phyloP scores from a whole-genome alignment of 2,329 filamentous ascomycete genomes.

The Seiridium cupressi region DNA sequence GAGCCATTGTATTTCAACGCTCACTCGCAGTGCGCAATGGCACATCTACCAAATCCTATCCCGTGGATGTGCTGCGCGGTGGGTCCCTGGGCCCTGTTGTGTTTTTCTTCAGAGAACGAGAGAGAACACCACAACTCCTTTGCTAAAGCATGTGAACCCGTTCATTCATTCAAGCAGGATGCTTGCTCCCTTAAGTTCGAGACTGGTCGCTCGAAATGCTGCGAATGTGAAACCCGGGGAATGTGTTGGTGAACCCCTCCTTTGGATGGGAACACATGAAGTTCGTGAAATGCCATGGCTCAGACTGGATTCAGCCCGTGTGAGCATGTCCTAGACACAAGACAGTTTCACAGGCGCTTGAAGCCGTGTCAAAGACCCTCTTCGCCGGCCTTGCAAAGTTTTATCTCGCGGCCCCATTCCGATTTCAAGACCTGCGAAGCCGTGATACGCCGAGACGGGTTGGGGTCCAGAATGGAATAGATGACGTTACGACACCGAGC shows the following conservation, averaged over 20 bases:
- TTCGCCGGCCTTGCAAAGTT: slow-evolving; percentile 92
- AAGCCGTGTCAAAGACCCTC: slow-evolving; percentile 70
- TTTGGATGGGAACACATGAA: slow-evolving; percentile 6
- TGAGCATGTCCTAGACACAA: not conserved
- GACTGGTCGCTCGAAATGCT: not conserved
- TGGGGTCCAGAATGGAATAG: slow-evolving; percentile 96
- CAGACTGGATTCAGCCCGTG: not conserved
- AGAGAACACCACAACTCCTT: slow-evolving; percentile 13
- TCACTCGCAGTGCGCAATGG: slow-evolving; percentile 22
- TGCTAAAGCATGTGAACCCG: slow-evolving; percentile 12
- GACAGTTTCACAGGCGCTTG: not conserved
- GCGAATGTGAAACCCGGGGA: not conserved
- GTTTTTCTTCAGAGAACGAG: not conserved
- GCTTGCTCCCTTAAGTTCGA: not conserved
- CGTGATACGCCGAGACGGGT: slow-evolving; percentile 86
- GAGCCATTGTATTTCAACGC: slow-evolving; percentile 18
- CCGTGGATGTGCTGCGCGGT: slow-evolving; percentile 26
- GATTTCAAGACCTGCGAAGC: slow-evolving; percentile 96
- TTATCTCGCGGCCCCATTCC: slow-evolving; percentile 98
- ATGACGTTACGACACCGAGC: slow-evolving; percentile 97
- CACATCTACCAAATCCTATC: slow-evolving; percentile 23
- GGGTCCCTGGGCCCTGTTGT: slow-evolving; percentile 14
- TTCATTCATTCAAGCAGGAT: slow-evolving; percentile 8
- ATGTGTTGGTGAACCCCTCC: slow-evolving; percentile 3
- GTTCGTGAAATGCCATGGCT: not conserved